Evolutionary conservation across 1,139 yeast genomes (phyloP).

Genomic region (Insectozyma bohioensis): DNA sequence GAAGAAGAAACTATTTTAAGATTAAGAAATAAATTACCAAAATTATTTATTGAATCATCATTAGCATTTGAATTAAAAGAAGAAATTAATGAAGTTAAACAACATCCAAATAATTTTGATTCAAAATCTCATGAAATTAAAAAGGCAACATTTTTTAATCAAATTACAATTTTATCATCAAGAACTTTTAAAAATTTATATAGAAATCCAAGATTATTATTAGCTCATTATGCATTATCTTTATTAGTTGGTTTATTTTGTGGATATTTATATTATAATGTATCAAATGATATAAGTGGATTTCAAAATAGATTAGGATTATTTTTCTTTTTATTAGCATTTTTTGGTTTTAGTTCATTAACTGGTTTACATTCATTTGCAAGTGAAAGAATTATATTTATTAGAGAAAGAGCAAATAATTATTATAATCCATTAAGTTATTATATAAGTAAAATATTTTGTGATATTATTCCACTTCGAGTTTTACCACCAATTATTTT

Average conservation of each 20-base stretch:
- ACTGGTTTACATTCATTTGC: slow-evolving; percentile 91
- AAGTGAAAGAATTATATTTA: slow-evolving; percentile 80
- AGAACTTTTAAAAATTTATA: slow-evolving; percentile 90
- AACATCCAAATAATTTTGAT: slow-evolving; percentile 32
- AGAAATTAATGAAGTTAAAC: slow-evolving; percentile 44
- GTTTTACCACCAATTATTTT: slow-evolving; percentile 86
- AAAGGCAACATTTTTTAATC: slow-evolving; percentile 60
- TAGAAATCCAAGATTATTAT: slow-evolving; percentile 81
- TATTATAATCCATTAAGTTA: slow-evolving; percentile 87
- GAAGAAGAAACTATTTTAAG: slow-evolving; percentile 33
- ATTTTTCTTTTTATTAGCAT: slow-evolving; percentile 83
- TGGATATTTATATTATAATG: slow-evolving; percentile 80
- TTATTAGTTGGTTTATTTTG: slow-evolving; percentile 77
- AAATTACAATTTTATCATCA: slow-evolving; percentile 68
- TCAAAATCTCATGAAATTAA: slow-evolving; percentile 36
- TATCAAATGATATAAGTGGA: slow-evolving; percentile 87
- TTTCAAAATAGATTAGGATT: slow-evolving; percentile 93
- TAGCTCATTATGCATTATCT: slow-evolving; percentile 81
- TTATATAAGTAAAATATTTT: slow-evolving; percentile 77
- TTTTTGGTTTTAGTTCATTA: slow-evolving; percentile 90
- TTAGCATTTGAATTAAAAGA: slow-evolving; percentile 47
- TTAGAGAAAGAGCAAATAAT: slow-evolving; percentile 91
- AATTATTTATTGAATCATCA: slow-evolving; percentile 49
- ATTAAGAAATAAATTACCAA: slow-evolving; percentile 36
- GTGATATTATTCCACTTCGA: slow-evolving; percentile 88